Evolutionary conservation across 192 early-diverging fungal genomes (phyloP).

Genomic region (Coemansia sp.): DNA sequence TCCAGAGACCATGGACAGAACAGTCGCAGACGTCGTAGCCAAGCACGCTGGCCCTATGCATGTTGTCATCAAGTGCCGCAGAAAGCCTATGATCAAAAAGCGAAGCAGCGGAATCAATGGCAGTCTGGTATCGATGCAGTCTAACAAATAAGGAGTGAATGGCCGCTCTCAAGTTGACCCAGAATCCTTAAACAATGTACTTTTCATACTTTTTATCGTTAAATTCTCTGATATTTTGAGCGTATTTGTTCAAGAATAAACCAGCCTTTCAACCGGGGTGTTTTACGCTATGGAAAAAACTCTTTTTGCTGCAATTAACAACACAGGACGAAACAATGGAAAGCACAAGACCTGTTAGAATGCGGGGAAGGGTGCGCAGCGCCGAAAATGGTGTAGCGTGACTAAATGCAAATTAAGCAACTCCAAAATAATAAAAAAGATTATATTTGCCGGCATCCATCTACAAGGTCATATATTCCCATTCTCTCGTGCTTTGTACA

Average conservation of each 20-base stretch:
- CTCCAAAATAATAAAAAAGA: neutral
- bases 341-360: neutral
- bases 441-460: neutral
- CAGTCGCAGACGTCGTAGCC: slow-evolving; percentile 34
- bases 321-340: too few species aligned
- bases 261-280: too few species aligned
- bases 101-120: slow-evolving; percentile 6
- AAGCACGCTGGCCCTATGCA: slow-evolving; percentile 35
- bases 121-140: slow-evolving; percentile 1
- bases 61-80: slow-evolving; percentile 15
- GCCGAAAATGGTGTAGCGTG: neutral
- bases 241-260: neutral
- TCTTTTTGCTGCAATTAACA: too few species aligned
- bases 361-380: neutral
- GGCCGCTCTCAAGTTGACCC: too few species aligned
- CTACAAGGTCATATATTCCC: too few species aligned
- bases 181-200: too few species aligned
- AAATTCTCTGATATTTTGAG: neutral
- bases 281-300: too few species aligned
- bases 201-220: too few species aligned
- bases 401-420: neutral
- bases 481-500: too few species aligned
- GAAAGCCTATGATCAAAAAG: neutral
- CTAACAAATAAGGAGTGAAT: neutral
- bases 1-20: slow-evolving; percentile 72